Percentiles rank a stretch among this genome's conserved stretches.
These are phyloP conservation scores for Dichomitus squalens DNA, from an alignment of 1,284 basidiomycete species.

Conservation along the genomic window DNA sequence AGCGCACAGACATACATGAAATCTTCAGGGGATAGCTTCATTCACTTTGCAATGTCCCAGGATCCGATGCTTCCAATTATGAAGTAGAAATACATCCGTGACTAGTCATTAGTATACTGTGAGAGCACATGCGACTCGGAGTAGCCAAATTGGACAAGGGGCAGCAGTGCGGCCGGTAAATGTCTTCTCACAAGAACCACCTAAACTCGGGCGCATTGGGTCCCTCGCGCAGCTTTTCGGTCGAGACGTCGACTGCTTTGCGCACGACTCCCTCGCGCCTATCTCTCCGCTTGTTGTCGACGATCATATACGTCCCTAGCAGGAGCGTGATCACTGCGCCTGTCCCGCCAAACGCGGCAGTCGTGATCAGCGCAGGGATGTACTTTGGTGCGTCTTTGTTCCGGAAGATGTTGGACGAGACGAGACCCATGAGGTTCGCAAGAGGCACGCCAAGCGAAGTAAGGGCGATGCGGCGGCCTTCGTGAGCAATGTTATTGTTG, in stretches of 20 bases:
- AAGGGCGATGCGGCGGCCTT: conserved; percentile 50
- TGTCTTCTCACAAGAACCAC: conserved; percentile 7
- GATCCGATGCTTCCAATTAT: too few species aligned
- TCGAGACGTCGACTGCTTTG: conserved; percentile 7
- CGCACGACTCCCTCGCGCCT: conserved; percentile 9
- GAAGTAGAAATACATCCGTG: neutral
- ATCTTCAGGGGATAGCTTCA: too few species aligned
- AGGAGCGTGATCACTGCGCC: conserved; percentile 11
- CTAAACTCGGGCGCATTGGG: conserved; percentile 7
- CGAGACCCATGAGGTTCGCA: conserved; percentile 52
- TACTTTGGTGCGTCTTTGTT: conserved; percentile 47
- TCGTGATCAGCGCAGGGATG: conserved; percentile 8
- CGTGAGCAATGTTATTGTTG: conserved; percentile 53
- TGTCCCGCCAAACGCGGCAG: conserved; percentile 9
- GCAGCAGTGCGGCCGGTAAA: neutral
- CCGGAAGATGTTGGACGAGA: conserved; percentile 53
- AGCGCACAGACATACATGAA: too few species aligned
- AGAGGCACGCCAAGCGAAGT: conserved; percentile 52
- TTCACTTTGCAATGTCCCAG: too few species aligned
- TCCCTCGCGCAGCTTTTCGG: conserved; percentile 11
- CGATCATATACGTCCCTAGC: conserved; percentile 6
- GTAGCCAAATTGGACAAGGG: neutral
- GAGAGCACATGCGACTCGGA: too few species aligned
- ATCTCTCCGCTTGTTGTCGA: conserved; percentile 9
- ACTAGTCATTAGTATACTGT: neutral